phyloP scores from a whole-genome alignment of 2,329 filamentous ascomycete genomes.

The Aspergillus fumigatiaffinis region DNA sequence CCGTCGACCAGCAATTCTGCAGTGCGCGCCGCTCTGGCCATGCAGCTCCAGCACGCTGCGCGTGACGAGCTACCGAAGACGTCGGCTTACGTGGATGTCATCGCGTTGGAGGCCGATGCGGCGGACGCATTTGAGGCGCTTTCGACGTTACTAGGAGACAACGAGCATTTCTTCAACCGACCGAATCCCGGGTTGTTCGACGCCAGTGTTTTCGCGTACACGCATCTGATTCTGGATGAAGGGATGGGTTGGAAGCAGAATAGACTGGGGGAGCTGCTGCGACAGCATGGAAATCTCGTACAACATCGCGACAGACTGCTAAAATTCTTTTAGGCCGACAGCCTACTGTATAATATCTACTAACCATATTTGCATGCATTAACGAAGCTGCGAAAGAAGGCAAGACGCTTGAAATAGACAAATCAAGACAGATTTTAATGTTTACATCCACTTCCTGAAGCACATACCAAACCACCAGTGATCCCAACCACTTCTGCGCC shows the following conservation, averaged over 20 bases:
- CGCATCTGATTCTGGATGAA: constrained; percentile 70
- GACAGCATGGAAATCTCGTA: constrained; percentile 59
- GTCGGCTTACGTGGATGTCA: constrained; percentile 50
- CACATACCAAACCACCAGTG: constrained; percentile 51
- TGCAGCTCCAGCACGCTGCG: constrained; percentile 69
- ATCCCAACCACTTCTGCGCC: constrained; percentile 60
- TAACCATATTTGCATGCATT: not conserved
- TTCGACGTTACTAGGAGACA: constrained; percentile 53
- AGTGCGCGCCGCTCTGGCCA: constrained; percentile 60
- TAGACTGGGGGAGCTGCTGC: constrained; percentile 55
- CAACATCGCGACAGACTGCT: constrained; percentile 60
- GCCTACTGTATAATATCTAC: constrained; percentile 13
- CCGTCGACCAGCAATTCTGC: constrained; percentile 56
- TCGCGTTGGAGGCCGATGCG: constrained; percentile 58
- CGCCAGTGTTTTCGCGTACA: constrained; percentile 85
- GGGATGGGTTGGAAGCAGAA: constrained; percentile 61
- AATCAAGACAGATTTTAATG: constrained; percentile 2
- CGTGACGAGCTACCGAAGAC: constrained; percentile 67
- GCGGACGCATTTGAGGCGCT: constrained; percentile 61
- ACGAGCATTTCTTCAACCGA: constrained; percentile 59
- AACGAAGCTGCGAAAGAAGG: not conserved
- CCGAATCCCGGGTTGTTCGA: constrained; percentile 70
- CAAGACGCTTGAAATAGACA: not conserved
- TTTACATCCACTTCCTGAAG: constrained; percentile 34
- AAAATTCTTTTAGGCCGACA: constrained; percentile 43